Evolutionary conservation across 176 grass and related monocot genomes (phyloP).

Genomic region (Triticum urartu): DNA sequence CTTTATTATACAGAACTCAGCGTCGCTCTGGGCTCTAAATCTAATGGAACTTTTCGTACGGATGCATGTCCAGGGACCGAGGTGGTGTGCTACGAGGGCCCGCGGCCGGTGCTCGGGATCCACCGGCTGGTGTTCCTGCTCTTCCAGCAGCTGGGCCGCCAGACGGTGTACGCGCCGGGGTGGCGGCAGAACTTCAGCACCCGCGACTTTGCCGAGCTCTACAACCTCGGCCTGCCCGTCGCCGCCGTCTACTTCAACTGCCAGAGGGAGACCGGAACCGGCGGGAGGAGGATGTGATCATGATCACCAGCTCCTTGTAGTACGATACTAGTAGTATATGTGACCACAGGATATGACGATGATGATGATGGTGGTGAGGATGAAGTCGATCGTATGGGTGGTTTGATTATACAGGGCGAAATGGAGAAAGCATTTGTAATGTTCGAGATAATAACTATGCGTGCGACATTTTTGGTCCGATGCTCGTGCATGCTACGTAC

Average conservation of each 20-base stretch:
- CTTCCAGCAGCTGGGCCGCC: conserved; percentile 67
- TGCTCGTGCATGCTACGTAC: too few species aligned
- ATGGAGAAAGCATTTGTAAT: conserved; percentile 9
- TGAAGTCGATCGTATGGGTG: neutral
- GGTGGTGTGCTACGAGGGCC: conserved; percentile 67
- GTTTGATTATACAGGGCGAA: neutral
- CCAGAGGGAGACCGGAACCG: conserved; percentile 71
- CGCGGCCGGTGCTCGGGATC: conserved; percentile 74
- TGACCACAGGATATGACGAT: neutral
- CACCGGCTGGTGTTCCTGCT: conserved; percentile 86
- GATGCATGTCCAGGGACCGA: conserved; percentile 41
- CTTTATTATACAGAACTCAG: neutral
- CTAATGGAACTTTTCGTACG: neutral
- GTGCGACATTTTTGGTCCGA: too few species aligned
- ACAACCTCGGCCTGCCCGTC: conserved; percentile 78
- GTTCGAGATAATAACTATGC: neutral
- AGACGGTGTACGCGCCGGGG: conserved; percentile 63
- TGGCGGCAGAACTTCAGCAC: conserved; percentile 85
- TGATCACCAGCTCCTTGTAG: neutral
- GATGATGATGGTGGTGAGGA: neutral
- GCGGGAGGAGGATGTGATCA: conserved; percentile 72
- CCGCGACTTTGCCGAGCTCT: conserved; percentile 87
- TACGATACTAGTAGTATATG: neutral
- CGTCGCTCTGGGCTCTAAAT: neutral
- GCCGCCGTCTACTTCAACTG: conserved; percentile 93